Percentiles rank a stretch among this genome's conserved stretches.
Evolutionary conservation across 2,329 filamentous ascomycete genomes (phyloP).

Genomic region (Neurospora crassa): DNA sequence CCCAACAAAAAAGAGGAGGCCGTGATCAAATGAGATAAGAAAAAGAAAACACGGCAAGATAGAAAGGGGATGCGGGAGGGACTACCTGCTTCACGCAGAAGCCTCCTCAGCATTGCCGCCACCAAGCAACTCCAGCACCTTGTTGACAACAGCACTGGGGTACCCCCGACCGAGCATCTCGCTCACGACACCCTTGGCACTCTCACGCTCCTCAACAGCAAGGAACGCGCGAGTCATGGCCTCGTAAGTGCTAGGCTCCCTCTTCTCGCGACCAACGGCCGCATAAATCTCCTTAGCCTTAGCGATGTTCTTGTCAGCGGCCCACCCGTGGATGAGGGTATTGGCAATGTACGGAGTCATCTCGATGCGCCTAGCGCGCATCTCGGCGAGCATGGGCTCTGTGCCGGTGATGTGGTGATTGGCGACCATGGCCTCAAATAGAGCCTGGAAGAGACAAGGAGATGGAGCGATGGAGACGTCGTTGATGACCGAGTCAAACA

Average conservation of each 20-base stretch:
- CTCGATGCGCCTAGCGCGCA: constrained; percentile 64
- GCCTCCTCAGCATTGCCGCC: constrained; percentile 37
- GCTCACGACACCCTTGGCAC: constrained; percentile 68
- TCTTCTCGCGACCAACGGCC: constrained; percentile 63
- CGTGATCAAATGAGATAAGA: background rate
- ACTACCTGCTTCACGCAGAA: background rate
- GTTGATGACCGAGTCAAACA: constrained; percentile 73
- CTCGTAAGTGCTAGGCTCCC: constrained; percentile 97
- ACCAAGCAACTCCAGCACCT: constrained; percentile 83
- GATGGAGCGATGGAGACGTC: constrained; percentile 60
- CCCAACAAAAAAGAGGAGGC: background rate
- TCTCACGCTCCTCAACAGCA: constrained; percentile 67
- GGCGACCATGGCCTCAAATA: constrained; percentile 96
- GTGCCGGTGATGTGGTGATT: constrained; percentile 78
- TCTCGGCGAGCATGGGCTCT: constrained; percentile 62
- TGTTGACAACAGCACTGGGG: constrained; percentile 82
- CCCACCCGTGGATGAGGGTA: constrained; percentile 95
- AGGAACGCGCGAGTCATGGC: constrained; percentile 95
- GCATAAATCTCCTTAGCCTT: constrained; percentile 75
- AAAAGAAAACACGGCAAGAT: background rate
- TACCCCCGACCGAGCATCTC: constrained; percentile 91
- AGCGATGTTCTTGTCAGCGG: constrained; percentile 67
- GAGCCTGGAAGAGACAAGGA: constrained; percentile 85
- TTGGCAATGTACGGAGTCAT: constrained; percentile 98
- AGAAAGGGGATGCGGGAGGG: background rate